Conservation (phyloP, 1,284 basidiomycete species). For the Pseudozyma pruni region DNA sequence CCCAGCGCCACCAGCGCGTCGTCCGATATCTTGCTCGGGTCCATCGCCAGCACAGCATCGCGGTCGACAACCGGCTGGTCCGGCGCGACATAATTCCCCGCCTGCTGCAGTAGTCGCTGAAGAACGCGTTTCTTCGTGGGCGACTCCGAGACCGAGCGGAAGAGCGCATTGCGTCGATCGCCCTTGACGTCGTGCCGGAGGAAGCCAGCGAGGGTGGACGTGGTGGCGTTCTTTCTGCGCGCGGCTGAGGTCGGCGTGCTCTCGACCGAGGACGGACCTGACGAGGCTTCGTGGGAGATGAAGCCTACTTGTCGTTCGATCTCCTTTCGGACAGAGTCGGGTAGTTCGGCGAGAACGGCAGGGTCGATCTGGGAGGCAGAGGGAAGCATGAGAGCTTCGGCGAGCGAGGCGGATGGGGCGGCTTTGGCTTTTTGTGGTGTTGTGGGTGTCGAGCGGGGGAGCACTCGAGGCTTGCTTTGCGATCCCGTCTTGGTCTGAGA, state of each 20-base stretch:
- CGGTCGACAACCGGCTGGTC: conserved; percentile 25
- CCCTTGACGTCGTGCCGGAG: conserved; percentile 6
- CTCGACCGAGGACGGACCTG: conserved; percentile 22
- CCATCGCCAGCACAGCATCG: conserved; percentile 30
- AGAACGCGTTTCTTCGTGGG: conserved; percentile 39
- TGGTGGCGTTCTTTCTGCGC: conserved; percentile 16
- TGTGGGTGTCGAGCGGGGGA: conserved; percentile 35
- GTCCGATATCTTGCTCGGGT: conserved; percentile 33
- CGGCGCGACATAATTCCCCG: conserved; percentile 9
- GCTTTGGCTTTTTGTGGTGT: conserved; percentile 44
- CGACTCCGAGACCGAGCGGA: conserved; percentile 38
- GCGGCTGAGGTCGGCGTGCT: conserved; percentile 29
- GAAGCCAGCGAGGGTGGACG: conserved; percentile 16
- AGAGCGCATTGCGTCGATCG: conserved; percentile 12
- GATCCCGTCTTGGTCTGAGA: conserved; percentile 11
- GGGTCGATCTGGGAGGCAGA: conserved; percentile 63
- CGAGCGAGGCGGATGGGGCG: conserved; percentile 24
- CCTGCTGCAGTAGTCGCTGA: conserved; percentile 12
- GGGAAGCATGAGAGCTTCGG: conserved; percentile 45
- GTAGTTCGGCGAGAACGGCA: conserved; percentile 58
- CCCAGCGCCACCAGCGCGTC: conserved; percentile 34
- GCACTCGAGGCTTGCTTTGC: conserved; percentile 18
- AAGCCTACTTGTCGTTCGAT: conserved; percentile 48
- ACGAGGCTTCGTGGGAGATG: conserved; percentile 11
- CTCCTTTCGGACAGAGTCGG: conserved; percentile 54